Base-by-base conservation (phyloP, 2,329 filamentous ascomycete species). In the Chaetomium olivaceum region DNA sequence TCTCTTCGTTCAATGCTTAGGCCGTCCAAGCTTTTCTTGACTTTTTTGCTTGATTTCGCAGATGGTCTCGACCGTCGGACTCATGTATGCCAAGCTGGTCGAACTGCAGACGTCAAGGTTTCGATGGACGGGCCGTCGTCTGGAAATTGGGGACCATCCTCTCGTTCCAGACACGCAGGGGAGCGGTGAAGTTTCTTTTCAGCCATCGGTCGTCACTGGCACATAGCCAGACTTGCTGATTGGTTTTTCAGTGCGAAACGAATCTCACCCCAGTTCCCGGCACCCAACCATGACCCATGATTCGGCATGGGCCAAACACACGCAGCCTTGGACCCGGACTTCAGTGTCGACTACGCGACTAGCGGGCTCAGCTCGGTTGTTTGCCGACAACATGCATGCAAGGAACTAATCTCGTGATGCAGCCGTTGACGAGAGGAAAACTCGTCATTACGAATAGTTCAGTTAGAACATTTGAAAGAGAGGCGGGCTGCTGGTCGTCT, bases 221-320 rank as follows among this genome's bases (percentile, higher is more conserved):
- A 21, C n/a, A 52, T 19, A 52, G 23, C 14, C 27, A 7, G 33
- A 25, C 27, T 12, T 31, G 50, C 31, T 60, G 58, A 61, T 56
- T 61, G 57, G 62, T 14, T 8, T 27, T 50, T 23, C n/a, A 12
- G 25, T 7, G 46, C 7, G 23, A 61, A 64, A 52, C 51, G 23
- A 50, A 56, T 31, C 57, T n/a, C 31, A 58, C 29, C 59, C 59
- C 11, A 21, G 56, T 29, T 5, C 23, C 39, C 14, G n/a, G 14
- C 29, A 33, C 54, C 65, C 65, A 67, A 67, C 62, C 62, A 65
- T 31, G 57, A 29, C 56, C 31, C 29, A 46, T 51, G 50, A 62
- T 27, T 48, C 56, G 62, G 65, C 65, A 67, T 55, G 63, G 65
- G 36, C 59, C 50, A 62, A 25, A 57, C 27, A 5, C 16, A 19